These are phyloP conservation scores for Xylaria sp. DNA, from an alignment of 2,329 filamentous ascomycete species.

Conservation along the genomic window DNA sequence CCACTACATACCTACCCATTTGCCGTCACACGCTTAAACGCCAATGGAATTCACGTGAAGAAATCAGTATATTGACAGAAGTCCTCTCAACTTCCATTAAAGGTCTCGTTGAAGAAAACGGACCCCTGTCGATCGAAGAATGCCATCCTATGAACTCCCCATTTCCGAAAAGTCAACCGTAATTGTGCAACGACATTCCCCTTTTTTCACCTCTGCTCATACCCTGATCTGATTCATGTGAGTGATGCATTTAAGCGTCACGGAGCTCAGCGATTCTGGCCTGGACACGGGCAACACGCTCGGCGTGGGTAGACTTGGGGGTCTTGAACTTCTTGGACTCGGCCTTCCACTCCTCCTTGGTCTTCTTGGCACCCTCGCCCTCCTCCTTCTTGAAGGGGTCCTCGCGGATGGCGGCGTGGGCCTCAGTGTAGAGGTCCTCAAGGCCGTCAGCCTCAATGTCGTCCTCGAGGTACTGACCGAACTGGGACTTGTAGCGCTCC, in stretches of 20 bases:
- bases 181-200: slow-evolving; percentile 25
- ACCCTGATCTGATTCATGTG: slow-evolving; percentile 8
- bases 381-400: slow-evolving; percentile 95
- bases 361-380: slow-evolving; percentile 75
- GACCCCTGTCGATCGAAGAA: slow-evolving; percentile 16
- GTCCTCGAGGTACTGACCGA: slow-evolving; percentile 95
- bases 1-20: background rate
- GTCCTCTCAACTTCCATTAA: slow-evolving; percentile 26
- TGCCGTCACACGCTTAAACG: background rate
- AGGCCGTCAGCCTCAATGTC: slow-evolving; percentile 94
- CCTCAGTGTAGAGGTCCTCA: slow-evolving; percentile 93
- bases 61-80: slow-evolving; percentile 19
- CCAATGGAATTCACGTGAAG: slow-evolving; percentile 8
- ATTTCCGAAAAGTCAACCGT: slow-evolving; percentile 31
- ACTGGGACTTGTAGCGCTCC: slow-evolving; percentile 99
- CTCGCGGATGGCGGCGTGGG: slow-evolving; percentile 94
- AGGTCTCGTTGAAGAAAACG: slow-evolving; percentile 22
- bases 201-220: slow-evolving; percentile 15
- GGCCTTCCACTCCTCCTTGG: slow-evolving; percentile 93
- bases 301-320: slow-evolving; percentile 71
- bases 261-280: slow-evolving; percentile 83
- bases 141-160: slow-evolving; percentile 31
- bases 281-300: slow-evolving; percentile 81
- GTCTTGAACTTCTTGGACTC: slow-evolving; percentile 87
- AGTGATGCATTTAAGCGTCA: slow-evolving; percentile 38